Percentiles rank a stretch among this genome's conserved stretches.
phyloP scores from a whole-genome alignment of 1,139 yeast species.

The Debaryomycetaceae sp. region DNA sequence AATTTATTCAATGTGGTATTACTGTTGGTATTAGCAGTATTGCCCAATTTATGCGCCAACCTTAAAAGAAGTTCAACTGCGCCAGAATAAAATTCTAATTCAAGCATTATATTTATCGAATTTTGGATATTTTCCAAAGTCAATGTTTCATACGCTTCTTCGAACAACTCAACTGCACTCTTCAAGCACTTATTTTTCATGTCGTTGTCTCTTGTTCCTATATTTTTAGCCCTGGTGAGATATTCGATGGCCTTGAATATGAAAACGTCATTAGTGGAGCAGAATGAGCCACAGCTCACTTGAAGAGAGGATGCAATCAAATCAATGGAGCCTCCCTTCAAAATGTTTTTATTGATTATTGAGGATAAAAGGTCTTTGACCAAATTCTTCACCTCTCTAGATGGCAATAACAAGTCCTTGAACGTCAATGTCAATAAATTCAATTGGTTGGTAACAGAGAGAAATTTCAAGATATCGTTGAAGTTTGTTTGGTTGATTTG shows the following conservation, averaged over 20 bases:
- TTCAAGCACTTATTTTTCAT: slow-evolving; percentile 65
- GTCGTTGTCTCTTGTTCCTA: slow-evolving; percentile 67
- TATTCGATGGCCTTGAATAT: slow-evolving; percentile 94
- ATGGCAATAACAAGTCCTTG: slow-evolving; percentile 74
- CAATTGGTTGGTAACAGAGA: slow-evolving; percentile 63
- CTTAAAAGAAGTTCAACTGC: slow-evolving; percentile 81
- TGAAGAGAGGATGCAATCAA: slow-evolving; percentile 83
- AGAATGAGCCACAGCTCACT: slow-evolving; percentile 91
- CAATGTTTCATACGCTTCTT: slow-evolving; percentile 75
- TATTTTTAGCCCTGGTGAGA: slow-evolving; percentile 78
- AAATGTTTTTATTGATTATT: slow-evolving; percentile 80
- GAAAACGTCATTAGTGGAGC: slow-evolving; percentile 89
- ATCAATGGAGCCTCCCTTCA: slow-evolving; percentile 92
- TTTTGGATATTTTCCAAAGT: slow-evolving; percentile 79
- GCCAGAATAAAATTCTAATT: slow-evolving; percentile 75
- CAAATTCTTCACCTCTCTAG: slow-evolving; percentile 56
- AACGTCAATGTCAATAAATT: slow-evolving; percentile 67
- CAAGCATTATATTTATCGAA: slow-evolving; percentile 73
- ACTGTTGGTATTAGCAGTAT: slow-evolving; percentile 9
- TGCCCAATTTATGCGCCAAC: slow-evolving; percentile 68
- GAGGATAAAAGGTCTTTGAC: slow-evolving; percentile 86
- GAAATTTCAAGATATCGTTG: slow-evolving; percentile 66
- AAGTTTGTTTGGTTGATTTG: slow-evolving; percentile 39
- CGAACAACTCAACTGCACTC: slow-evolving; percentile 73
- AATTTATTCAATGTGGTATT: slow-evolving; percentile 6